Percentiles rank a stretch among this genome's conserved stretches.
These are phyloP conservation scores for Phoma sp. DNA, from an alignment of 2,329 filamentous ascomycete species.

Conservation along the genomic window DNA sequence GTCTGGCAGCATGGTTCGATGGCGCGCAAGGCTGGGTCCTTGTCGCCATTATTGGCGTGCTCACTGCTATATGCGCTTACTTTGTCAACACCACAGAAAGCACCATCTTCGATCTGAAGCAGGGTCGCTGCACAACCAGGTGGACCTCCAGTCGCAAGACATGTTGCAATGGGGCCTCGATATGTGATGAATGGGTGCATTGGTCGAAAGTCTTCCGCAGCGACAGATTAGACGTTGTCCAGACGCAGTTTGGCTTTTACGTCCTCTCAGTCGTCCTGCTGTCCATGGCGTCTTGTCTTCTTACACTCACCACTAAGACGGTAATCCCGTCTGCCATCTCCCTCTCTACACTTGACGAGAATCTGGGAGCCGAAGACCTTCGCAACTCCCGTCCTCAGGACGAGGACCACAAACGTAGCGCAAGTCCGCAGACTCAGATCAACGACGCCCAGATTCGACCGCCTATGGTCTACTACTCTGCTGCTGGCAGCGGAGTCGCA, in stretches of 20 bases:
- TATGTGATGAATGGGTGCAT: constrained; percentile 65
- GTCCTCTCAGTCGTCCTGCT: constrained; percentile 73
- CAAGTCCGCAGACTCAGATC: constrained; percentile 51
- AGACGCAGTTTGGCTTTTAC: constrained; percentile 81
- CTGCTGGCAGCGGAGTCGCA: constrained; percentile 92
- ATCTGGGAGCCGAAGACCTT: constrained; percentile 70
- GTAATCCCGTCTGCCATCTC: constrained; percentile 88
- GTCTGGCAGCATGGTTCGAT: constrained; percentile 77
- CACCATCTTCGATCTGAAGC: constrained; percentile 86
- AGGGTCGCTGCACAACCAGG: constrained; percentile 74
- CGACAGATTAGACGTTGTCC: constrained; percentile 55
- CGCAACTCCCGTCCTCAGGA: constrained; percentile 50
- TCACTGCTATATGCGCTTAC: constrained; percentile 87
- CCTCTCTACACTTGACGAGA: constrained; percentile 88
- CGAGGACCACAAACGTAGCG: constrained; percentile 48
- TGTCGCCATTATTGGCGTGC: constrained; percentile 84
- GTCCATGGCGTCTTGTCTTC: constrained; percentile 72
- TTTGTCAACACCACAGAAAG: constrained; percentile 86
- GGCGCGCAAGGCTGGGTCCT: constrained; percentile 93
- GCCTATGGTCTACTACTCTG: constrained; percentile 93
- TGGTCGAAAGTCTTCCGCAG: constrained; percentile 67
- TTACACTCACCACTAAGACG: constrained; percentile 91
- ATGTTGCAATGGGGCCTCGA: constrained; percentile 63
- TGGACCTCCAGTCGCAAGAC: constrained; percentile 77
- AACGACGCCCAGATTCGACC: constrained; percentile 53